Evolutionary conservation across 2,329 filamentous ascomycete genomes (phyloP), one percentile per base, ranked within the genome.

Genomic region (Periconia sp.): DNA sequence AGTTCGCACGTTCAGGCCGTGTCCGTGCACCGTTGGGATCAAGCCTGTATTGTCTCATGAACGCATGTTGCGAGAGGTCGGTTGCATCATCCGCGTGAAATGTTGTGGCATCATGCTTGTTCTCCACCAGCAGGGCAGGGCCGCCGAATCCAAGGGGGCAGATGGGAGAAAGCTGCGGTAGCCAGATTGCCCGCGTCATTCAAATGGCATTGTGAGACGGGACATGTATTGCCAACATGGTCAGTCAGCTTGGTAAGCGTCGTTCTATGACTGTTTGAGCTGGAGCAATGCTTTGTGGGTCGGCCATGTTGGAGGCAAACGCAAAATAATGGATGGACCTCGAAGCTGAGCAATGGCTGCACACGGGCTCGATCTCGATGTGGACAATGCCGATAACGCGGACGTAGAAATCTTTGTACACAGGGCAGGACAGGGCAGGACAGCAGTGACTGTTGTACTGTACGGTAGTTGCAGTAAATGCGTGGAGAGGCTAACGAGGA

Each of bases 41-140:
- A 62, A 61, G 59, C 58, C 56, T 64, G 63, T 48, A 35, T 47
- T 44, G 56, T 47, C 41, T 49, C 52, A 49, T 50, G 49, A 50
- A 54, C 43, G 47, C 54, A 55, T 41, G 59, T 57, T 54, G 49
- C 55, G 56, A 53, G 52, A 54, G 41, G 52, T n/a, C n/a, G n/a
- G n/a, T 55, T 27, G 23, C 33, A 37, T n/a, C 33, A 37, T 37
- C 5, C 33, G 33, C 33, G 33, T 37, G 33, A 37, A n/a, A 27
- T n/a, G 6, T 37, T 37, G 15, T 11, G 10, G 33, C 11, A 37
- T 37, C 6, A 37, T 37, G 33, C 11, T 37, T 5, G 33, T 37
- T 11, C 11, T 52, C 57, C 47, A 53, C 53, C 41, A 17, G 17
- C 27, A 23, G 20, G 15, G 18, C 42, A 49, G 52, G 40, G 35